Conservation (phyloP, 495 filamentous ascomycete species). For the Entonaema liquescens region DNA sequence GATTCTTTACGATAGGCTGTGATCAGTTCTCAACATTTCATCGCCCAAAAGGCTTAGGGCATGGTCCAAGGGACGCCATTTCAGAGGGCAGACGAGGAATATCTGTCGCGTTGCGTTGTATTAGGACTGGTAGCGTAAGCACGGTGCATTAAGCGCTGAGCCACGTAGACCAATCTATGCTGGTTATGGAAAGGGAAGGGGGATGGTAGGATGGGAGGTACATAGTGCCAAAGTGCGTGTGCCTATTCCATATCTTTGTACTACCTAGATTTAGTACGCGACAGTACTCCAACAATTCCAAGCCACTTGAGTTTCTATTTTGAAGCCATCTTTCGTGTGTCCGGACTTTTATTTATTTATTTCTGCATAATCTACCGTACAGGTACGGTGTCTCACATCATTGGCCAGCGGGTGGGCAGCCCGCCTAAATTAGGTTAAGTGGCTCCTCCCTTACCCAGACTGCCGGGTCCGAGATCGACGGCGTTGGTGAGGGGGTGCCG, state of each 20-base stretch:
- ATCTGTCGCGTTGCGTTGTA: neutral
- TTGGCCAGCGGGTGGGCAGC: constrained; percentile 9
- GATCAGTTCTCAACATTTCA: constrained; percentile 1
- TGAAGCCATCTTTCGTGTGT: constrained; percentile 17
- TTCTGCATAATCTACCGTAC: constrained; percentile 4
- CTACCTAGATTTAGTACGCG: constrained; percentile 13
- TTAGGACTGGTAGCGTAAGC: neutral
- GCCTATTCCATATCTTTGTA: constrained; percentile 26
- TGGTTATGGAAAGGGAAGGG: neutral
- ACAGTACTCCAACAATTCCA: constrained; percentile 16
- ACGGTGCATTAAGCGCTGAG: constrained; percentile 11
- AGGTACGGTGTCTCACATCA: neutral
- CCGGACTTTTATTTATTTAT: neutral
- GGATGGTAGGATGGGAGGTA: constrained; percentile 17
- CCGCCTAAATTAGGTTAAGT: constrained; percentile 18
- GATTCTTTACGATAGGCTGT: constrained; percentile 7
- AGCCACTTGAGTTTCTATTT: constrained; percentile 17
- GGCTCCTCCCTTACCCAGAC: constrained; percentile 32
- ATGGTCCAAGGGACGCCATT: neutral
- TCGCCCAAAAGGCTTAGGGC: constrained; percentile 1
- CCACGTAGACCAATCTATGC: constrained; percentile 23
- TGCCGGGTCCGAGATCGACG: constrained; percentile 30
- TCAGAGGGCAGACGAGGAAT: neutral
- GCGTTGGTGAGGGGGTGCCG: constrained; percentile 18
- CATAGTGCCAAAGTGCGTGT: constrained; percentile 11